These are phyloP conservation scores for Fusarium torreyae DNA, from an alignment of 2,329 filamentous ascomycete genomes.

Conservation along the genomic window DNA sequence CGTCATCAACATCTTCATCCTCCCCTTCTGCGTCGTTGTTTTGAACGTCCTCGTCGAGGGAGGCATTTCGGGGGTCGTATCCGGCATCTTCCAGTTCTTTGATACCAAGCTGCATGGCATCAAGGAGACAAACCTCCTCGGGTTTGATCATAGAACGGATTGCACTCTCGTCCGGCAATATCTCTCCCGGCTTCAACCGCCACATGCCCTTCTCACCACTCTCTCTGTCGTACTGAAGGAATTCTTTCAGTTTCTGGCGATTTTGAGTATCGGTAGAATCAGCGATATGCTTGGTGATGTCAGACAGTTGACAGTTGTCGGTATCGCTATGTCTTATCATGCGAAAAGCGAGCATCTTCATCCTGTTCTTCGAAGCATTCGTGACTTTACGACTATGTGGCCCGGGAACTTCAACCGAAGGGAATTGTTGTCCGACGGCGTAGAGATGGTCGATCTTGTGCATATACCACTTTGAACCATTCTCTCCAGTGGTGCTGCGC, in stretches of 20 bases:
- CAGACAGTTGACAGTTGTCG: constrained; percentile 79
- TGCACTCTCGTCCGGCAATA: constrained; percentile 82
- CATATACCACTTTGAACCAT: constrained; percentile 86
- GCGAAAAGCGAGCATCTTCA: constrained; percentile 96
- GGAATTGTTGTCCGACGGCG: constrained; percentile 93
- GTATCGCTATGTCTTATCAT: constrained; percentile 84
- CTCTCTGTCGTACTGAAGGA: constrained; percentile 91
- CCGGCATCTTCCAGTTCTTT: constrained; percentile 93
- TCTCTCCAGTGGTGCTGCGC: constrained; percentile 82
- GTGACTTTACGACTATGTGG: constrained; percentile 96
- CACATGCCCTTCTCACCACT: constrained; percentile 79
- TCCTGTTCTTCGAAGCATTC: constrained; percentile 94
- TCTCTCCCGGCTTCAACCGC: constrained; percentile 81
- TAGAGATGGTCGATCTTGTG: constrained; percentile 93
- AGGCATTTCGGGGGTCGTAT: constrained; percentile 77
- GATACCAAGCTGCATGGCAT: constrained; percentile 96
- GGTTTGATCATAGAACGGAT: constrained; percentile 93
- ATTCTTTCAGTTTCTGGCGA: constrained; percentile 96
- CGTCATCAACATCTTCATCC: constrained; percentile 64
- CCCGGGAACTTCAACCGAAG: constrained; percentile 91
- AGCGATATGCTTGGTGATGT: constrained; percentile 92
- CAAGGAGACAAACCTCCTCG: constrained; percentile 93
- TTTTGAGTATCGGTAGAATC: constrained; percentile 97
- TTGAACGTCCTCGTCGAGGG: constrained; percentile 75
- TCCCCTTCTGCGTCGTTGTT: constrained; percentile 76